Conservation (phyloP, 345 rosid genomes). For the Citropsis articulata region DNA sequence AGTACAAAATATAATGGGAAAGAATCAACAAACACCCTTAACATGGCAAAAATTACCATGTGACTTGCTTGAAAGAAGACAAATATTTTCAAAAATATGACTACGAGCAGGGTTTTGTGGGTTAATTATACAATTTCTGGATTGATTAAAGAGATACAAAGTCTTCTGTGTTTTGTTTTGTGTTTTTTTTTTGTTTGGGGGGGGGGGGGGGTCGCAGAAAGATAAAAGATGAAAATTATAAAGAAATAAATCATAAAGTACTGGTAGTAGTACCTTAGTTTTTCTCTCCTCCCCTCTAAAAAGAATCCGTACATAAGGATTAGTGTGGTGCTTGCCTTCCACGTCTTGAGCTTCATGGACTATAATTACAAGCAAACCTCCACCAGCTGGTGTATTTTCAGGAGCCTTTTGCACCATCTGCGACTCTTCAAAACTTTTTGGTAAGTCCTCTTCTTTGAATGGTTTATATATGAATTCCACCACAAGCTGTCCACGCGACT, state of each 20-base stretch:
- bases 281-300: slow-evolving; percentile 80
- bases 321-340: slow-evolving; percentile 94
- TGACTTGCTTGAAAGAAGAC: neutral
- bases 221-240: neutral
- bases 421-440: slow-evolving; percentile 49
- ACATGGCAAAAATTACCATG: neutral
- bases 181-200: too few relatives aligned
- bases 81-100: neutral
- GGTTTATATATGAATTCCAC: slow-evolving; percentile 80
- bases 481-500: slow-evolving; percentile 70
- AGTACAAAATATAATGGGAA: neutral
- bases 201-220: too few relatives aligned
- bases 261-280: slow-evolving; percentile 52
- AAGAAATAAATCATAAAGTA: neutral
- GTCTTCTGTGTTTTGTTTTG: neutral
- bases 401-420: slow-evolving; percentile 66
- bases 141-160: neutral
- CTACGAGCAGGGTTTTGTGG: neutral
- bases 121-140: neutral
- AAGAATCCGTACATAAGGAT: slow-evolving; percentile 66
- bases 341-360: slow-evolving; percentile 85
- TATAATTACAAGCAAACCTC: slow-evolving; percentile 79
- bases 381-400: slow-evolving; percentile 73
- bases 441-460: slow-evolving; percentile 67
- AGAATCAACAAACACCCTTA: neutral